Evolutionary conservation across 2,329 filamentous ascomycete species (phyloP).

Genomic region (Trichoderma simmonsii): DNA sequence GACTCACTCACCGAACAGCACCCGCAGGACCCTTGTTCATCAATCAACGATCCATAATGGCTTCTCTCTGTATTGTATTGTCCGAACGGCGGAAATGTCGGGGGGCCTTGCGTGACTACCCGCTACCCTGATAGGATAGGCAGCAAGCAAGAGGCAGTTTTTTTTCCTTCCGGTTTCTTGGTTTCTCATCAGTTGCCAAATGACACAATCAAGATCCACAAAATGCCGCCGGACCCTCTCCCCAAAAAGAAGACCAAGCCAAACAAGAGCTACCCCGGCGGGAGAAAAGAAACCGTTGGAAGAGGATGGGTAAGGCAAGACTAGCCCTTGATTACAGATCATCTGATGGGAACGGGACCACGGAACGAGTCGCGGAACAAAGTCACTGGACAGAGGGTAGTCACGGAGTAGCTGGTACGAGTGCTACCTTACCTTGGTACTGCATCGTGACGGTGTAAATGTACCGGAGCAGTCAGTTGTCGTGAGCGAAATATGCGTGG

Average conservation of each 20-base stretch:
- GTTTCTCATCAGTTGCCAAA: background rate
- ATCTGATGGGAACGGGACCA: constrained; percentile 2
- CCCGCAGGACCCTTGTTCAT: background rate
- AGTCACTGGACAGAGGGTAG: background rate
- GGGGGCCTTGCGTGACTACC: background rate
- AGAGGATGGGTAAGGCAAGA: background rate
- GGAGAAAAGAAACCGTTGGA: constrained; percentile 10
- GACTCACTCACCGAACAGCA: constrained; percentile 10
- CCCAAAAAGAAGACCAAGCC: background rate
- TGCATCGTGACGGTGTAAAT: background rate
- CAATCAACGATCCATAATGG: background rate
- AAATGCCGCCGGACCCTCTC: background rate
- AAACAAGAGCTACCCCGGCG: constrained; percentile 3
- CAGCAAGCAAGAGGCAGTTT: background rate
- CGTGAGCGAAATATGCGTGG: constrained; percentile 1
- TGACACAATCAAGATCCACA: constrained; percentile 12
- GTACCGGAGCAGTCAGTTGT: background rate
- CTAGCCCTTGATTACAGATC: constrained; percentile 16
- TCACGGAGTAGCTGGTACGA: background rate
- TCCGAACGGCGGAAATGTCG: constrained; percentile 1
- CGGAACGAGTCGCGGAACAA: background rate
- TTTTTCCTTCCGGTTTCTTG: background rate
- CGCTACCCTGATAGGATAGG: background rate
- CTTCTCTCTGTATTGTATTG: background rate
- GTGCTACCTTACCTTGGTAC: background rate